Evolutionary conservation across 1,139 yeast genomes (phyloP).

Genomic region (Oligophagozyma castellii): DNA sequence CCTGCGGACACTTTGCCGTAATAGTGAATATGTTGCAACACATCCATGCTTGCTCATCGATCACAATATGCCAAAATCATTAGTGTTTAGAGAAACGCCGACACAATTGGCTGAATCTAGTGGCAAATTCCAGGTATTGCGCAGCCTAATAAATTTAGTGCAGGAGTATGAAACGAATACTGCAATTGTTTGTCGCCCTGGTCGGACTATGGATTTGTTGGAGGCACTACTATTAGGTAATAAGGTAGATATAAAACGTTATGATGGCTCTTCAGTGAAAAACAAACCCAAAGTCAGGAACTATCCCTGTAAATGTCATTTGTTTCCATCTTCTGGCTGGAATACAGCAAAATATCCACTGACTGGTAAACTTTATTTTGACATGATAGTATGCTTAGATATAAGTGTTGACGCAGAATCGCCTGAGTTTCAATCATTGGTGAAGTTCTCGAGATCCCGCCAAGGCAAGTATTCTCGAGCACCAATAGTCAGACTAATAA

Average conservation of each 20-base stretch:
- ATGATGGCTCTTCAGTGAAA: slow-evolving; percentile 42
- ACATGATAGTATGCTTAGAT: slow-evolving; percentile 58
- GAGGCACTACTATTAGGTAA: slow-evolving; percentile 68
- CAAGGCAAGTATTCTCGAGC: slow-evolving; percentile 24
- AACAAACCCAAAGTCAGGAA: slow-evolving; percentile 22
- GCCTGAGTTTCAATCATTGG: slow-evolving; percentile 23
- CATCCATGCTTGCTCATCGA: slow-evolving; percentile 81
- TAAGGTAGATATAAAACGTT: slow-evolving; percentile 49
- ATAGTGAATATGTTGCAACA: slow-evolving; percentile 66
- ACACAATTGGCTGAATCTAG: slow-evolving; percentile 63
- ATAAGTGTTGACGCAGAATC: slow-evolving; percentile 41
- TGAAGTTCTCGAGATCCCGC: slow-evolving; percentile 12
- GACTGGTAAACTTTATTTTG: slow-evolving; percentile 30
- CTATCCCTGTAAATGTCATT: slow-evolving; percentile 26
- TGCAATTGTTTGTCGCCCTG: slow-evolving; percentile 41
- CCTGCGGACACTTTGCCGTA: slow-evolving; percentile 56
- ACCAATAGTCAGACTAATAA: slow-evolving; percentile 56
- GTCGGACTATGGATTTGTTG: slow-evolving; percentile 57
- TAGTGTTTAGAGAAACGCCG: slow-evolving; percentile 67
- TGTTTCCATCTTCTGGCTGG: slow-evolving; percentile 34
- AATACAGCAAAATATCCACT: slow-evolving; percentile 15
- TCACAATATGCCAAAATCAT: slow-evolving; percentile 75
- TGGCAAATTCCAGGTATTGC: slow-evolving; percentile 68
- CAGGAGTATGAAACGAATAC: slow-evolving; percentile 32
- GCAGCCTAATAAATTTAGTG: slow-evolving; percentile 36